Evolutionary conservation across 352 stramenopile species (phyloP), one percentile per base, ranked within the genome.

Genomic region (Phytophthora constricta): DNA sequence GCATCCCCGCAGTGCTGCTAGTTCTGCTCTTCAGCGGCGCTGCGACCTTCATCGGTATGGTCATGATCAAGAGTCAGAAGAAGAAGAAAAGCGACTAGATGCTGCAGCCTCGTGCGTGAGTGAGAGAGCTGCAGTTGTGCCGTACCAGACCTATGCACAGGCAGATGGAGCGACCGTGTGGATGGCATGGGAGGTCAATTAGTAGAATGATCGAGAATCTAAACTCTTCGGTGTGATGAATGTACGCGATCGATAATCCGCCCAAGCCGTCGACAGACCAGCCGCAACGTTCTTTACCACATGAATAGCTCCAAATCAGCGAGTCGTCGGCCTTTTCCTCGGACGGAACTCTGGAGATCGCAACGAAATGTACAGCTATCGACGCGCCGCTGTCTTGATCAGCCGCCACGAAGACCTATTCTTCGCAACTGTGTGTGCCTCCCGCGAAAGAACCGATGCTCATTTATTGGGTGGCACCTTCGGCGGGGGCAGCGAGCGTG

Each of bases 51-150:
- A 92, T 97, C 26, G 91, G 89, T 5, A 74, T 96, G 47, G 91
- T 96, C 41, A 95, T 97, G 87, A 94, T 97, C 70, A 89, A 86
- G 46, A 91, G 87, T 58, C 89, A 93, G 60, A 87, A 79, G 64
- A 84, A 90, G 37, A 91, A 94, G 75, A 90, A 90, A 64, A 70
- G 26, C 16, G 58, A 76, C 45, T 79, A 76, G n/a, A n/a, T n/a
- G n/a, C n/a, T n/a, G n/a, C n/a, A n/a, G n/a, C n/a, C n/a, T n/a
- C n/a, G n/a, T n/a, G n/a, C n/a, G n/a, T n/a, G 34, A 42, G 34
- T 16, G 34, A 42, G 34, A 2, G 11, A 65, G 41, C 54, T 55
- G 23, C 43, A 62, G 64, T 23, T n/a, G n/a, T n/a, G n/a, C n/a
- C n/a, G n/a, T n/a, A n/a, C n/a, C n/a, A n/a, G n/a, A n/a, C n/a